Percentiles rank a stretch among this genome's conserved stretches.
Evolutionary conservation across 140 eudicot genomes (phyloP).

Genomic region (Ambrosia hybrid): DNA sequence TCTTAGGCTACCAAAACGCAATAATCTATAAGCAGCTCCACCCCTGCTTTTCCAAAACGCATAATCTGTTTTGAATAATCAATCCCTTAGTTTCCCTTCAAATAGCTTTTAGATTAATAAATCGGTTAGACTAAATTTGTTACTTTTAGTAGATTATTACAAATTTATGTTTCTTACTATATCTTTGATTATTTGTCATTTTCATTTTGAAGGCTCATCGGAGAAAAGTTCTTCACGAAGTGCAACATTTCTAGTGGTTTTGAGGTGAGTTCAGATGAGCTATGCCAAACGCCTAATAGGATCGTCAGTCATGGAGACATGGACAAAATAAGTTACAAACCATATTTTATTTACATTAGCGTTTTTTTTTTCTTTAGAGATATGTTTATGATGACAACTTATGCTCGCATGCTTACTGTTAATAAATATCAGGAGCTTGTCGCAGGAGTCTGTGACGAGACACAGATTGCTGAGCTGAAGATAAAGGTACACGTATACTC

Average conservation of each 20-base stretch:
- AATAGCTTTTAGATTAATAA: neutral
- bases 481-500: conserved; percentile 44
- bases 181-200: neutral
- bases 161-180: neutral
- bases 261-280: conserved; percentile 46
- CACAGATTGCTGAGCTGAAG: conserved; percentile 69
- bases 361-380: conserved; percentile 9
- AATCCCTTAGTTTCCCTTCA: conserved; percentile 11
- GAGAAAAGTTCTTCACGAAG: conserved; percentile 38
- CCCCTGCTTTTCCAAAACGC: too few species aligned
- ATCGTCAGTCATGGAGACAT: too few species aligned
- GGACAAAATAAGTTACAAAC: neutral
- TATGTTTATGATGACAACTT: conserved; percentile 1
- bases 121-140: neutral
- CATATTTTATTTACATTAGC: neutral
- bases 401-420: conserved; percentile 20
- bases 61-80: too few species aligned
- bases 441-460: conserved; percentile 64
- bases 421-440: conserved; percentile 53
- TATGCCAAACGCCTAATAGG: neutral
- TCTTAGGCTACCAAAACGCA: too few species aligned
- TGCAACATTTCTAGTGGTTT: conserved; percentile 57
- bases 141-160: too few species aligned
- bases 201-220: conserved; percentile 33
- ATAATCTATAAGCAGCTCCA: too few species aligned